Evolutionary conservation across 805 yeast genomes (phyloP), one percentile per base, ranked within the genome.

Genomic region (Priceomyces castillae): DNA sequence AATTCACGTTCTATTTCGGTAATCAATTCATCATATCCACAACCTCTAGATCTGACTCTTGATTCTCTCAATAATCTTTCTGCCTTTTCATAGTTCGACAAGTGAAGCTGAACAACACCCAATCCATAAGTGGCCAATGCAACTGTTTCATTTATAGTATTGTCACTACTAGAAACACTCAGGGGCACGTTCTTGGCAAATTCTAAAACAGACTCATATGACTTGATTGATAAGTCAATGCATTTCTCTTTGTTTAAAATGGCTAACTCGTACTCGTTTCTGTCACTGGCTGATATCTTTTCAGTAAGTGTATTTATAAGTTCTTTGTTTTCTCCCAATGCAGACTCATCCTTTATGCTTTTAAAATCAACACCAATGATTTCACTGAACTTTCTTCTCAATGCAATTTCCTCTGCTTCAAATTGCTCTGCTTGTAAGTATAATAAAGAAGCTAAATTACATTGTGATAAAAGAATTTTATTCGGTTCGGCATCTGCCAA

Each of bases 121-220:
- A 87, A 69, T 0, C 96, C 95, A 57, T 86, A 90, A 0, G 89
- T 80, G 0, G 96, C 81, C 58, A 90, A 70, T 0, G 95, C 94
- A 34, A 85, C 80, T 1, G 86, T 80, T 49, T 86, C 88, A 25
- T 78, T 74, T 10, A 84, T 64, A 20, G 49, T 44, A 17, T 40
- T 44, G 36, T 58, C 55, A 20, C 47, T 43, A n/a, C 45, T 42
- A 22, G 53, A 48, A 14, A 53, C 45, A 14, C 63, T 61, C 39
- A 49, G 51, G 18, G 70, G 64, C 34, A 69, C 49, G 11, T 56
- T 47, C 42, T 61, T 66, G n/a, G 69, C 58, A 25, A 56, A 62
- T 34, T 48, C 57, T 17, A 67, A 51, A 33, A 69, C 73, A 6
- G 68, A 59, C 42, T 67, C 67, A 49, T 63, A 69, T 4, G 67